Evolutionary conservation across 202 grass and related monocot genomes (phyloP), one percentile per base, ranked within the genome.

Genomic region (Schoenoplectus triqueter): DNA sequence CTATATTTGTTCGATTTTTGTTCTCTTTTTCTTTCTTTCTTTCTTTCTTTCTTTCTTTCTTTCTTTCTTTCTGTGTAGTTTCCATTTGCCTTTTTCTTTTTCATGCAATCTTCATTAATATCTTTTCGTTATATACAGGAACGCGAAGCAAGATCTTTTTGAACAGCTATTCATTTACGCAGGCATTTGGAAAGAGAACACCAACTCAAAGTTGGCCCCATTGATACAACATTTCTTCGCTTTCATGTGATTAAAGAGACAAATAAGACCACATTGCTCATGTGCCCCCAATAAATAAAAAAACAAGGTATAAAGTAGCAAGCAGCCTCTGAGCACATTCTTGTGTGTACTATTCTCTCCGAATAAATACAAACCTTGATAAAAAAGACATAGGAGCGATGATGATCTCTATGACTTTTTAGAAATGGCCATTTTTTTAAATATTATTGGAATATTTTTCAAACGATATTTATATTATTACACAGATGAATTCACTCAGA

Each of bases 201-300:
- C 3, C 57, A 61, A 18, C 66, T 69, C 40, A 3, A 46, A 48
- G n/a, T 18, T 18, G 42, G 42, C 47, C 68, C 68, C 42, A 71
- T 71, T 71, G 44, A 48, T 47, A 7, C 40, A 1, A 1, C 3
- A 17, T 70, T 46, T 31, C 5, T 71, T 10, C 14, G 45, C 50
- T 13, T 11, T 18, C 68, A 47, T 47, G 68, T 71, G 44, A 71
- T 71, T 18, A 71, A 71, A 71, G 44, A 48, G 68, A 71, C 68
- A 71, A 71, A 71, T 17, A 8, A 70, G 14, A 11, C 2, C 6
- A 5, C 5, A 46, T 17, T 47, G 14, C 42, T 41, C 67, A 47
- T 47, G 42, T 47, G 14, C 1, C 67, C 41, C 8, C 5, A 47
- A 1, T 40, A 47, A 47, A 10, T 1, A 57, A 54, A 54, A 47